Evolutionary conservation across 108 stramenopile genomes (phyloP), one percentile per base, ranked within the genome.

Genomic region (Cyclotella atomus): DNA sequence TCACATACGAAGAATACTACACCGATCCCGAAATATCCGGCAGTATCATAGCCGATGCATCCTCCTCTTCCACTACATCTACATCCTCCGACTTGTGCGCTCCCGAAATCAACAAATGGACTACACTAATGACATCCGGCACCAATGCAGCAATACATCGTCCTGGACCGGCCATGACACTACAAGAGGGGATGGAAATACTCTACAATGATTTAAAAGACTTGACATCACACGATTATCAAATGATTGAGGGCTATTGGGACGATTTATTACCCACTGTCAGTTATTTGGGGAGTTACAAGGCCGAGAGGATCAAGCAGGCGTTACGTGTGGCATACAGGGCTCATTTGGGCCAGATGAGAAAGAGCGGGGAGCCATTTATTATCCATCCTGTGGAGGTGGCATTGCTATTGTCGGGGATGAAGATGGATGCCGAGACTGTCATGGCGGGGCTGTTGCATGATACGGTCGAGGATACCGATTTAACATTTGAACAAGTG

Each of bases 381-480:
- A 95, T 98, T 71, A 86, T 95, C 43, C 97, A 98, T 83, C 97
- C 97, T 2, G 95, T 98, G 33, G 91, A 91, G 78, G 95, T 97
- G 67, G 85, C 92, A 36, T 28, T 86, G 50, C 72, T 97, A 27
- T 74, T 98, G 45, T 84, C 92, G 24, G 91, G 87, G 46, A 88
- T 98, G 60, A 92, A 88, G 64, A 96, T 97, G 96, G 96, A 97
- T 73, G 91, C 77, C 0, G 93, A 93, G 38, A 93, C 96, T 25
- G 87, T 98, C 56, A 91, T 93, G 79, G 93, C 97, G 34, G 97
- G 96, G 3, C 75, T 98, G n/a, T 84, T 98, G 2, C 97, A 98
- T 81, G 97, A 98, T 84, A 98, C 97, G 9, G 97, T 97, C 33
- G 97, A 98, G 77, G 97, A 98, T 83, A 98, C 97, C 0, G 90